Conservation (phyloP, 2,329 filamentous ascomycete genomes). For the Alternaria dauci region DNA sequence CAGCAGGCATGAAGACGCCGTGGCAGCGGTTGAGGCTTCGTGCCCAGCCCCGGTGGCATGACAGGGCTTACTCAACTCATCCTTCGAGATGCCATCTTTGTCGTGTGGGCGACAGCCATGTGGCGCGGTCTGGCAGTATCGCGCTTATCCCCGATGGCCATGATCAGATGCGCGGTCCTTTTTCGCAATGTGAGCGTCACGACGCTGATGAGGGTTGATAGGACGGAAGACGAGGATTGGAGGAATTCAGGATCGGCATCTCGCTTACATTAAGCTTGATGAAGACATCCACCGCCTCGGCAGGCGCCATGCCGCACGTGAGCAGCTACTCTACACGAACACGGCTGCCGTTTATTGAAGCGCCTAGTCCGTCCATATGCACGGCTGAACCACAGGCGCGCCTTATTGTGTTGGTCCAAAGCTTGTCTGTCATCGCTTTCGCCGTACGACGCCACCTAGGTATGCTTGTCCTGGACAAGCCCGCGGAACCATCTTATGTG, state of each 20-base stretch:
- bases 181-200: constrained; percentile 3
- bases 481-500: neutral
- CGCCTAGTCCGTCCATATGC: neutral
- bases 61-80: constrained; percentile 2
- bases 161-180: constrained; percentile 6
- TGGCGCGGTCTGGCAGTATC: neutral
- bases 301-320: constrained; percentile 4
- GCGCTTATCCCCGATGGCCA: constrained; percentile 2
- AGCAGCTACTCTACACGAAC: neutral
- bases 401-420: neutral
- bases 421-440: neutral
- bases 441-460: neutral
- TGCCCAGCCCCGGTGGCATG: constrained; percentile 4
- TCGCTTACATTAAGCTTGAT: constrained; percentile 16
- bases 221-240: constrained; percentile 15
- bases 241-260: constrained; percentile 1
- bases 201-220: constrained; percentile 9
- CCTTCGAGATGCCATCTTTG: constrained; percentile 2
- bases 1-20: constrained; percentile 3
- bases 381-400: constrained; percentile 5
- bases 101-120: neutral
- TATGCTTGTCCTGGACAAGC: neutral
- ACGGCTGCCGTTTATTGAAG: neutral
- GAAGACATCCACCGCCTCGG: constrained; percentile 4
- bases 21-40: constrained; percentile 16